Evolutionary conservation across 805 yeast genomes (phyloP), one percentile per base, ranked within the genome.

Genomic region (Teunomyces stri): DNA sequence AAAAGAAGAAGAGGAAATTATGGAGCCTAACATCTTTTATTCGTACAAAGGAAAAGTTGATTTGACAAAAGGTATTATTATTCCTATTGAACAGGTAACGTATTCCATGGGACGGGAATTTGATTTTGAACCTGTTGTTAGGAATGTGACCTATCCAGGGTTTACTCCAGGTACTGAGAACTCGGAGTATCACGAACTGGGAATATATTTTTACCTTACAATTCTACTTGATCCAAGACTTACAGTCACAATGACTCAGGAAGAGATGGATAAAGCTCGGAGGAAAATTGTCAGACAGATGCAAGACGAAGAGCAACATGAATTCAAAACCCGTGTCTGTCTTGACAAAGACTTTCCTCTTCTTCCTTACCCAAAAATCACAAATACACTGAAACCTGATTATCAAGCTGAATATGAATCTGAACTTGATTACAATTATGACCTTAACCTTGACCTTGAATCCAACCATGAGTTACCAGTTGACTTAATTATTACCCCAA

Each of bases 21-120:
- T 25, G 27, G 27, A 25, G 27, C 27, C 27, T 7, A 25, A 25
- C 27, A 7, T 9, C 4, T 25, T 25, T 25, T 25, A 25, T 25
- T 25, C 27, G 2, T 25, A 25, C 27, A 25, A 25, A 25, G 27
- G 27, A 25, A 29, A 12, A 21, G 40, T 37, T 11, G 40, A 37
- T 10, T 37, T 37, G 12, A 12, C 29, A 12, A 22, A 37, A 6
- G 40, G 40, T n/a, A 37, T 37, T 10, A n/a, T 37, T 37, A 9
- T 37, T 22, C 28, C 27, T 7, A 12, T 25, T 37, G 12, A 12
- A 3, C 28, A 37, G 6, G 18, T 37, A 5, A 37, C 40, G 15
- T 37, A 37, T 13, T 37, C 40, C 28, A 21, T 37, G 18, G 40
- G 40, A 13, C n/a, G 21, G 29, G 40, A 37, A 13, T 37, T 37